phyloP scores from a whole-genome alignment of 768 basidiomycete genomes.

The Psilocybe azurescens region DNA sequence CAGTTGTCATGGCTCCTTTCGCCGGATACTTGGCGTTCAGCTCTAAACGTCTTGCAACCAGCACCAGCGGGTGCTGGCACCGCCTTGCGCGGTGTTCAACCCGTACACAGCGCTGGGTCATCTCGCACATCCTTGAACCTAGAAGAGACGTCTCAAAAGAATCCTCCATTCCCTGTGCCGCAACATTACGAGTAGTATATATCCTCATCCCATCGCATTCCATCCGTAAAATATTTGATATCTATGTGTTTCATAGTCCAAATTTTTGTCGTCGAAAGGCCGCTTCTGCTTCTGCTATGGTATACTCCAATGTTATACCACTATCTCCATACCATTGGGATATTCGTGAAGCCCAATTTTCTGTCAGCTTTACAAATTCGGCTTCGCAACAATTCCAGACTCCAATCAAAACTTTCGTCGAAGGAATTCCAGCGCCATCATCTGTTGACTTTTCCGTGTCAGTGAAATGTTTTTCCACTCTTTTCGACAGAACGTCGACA shows the following conservation, averaged over 20 bases:
- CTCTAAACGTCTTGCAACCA: constrained; percentile 24
- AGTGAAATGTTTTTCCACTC: constrained; percentile 96
- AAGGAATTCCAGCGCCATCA: constrained; percentile 56
- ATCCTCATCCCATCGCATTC: constrained; percentile 7
- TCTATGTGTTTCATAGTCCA: constrained; percentile 16
- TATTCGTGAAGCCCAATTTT: constrained; percentile 71
- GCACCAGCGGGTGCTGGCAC: constrained; percentile 2
- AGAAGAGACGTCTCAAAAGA: constrained; percentile 5
- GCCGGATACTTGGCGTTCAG: constrained; percentile 23
- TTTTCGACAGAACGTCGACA: constrained; percentile 83
- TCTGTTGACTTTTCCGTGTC: constrained; percentile 74
- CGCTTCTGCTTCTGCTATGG: constrained; percentile 72
- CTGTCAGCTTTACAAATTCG: constrained; percentile 76
- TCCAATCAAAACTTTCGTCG: constrained; percentile 73
- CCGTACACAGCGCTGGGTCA: neutral
- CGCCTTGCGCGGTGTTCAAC: constrained; percentile 3
- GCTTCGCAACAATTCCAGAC: constrained; percentile 95
- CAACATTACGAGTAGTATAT: constrained; percentile 29
- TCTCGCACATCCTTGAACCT: constrained; percentile 8
- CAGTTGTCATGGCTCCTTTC: constrained; percentile 27
- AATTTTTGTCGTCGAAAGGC: constrained; percentile 71
- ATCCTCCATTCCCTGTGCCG: constrained; percentile 47
- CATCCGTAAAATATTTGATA: constrained; percentile 4
- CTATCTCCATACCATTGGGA: constrained; percentile 80
- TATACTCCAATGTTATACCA: constrained; percentile 77